Conservation (phyloP, 2,329 filamentous ascomycete species). For the Microascus cirrosus region DNA sequence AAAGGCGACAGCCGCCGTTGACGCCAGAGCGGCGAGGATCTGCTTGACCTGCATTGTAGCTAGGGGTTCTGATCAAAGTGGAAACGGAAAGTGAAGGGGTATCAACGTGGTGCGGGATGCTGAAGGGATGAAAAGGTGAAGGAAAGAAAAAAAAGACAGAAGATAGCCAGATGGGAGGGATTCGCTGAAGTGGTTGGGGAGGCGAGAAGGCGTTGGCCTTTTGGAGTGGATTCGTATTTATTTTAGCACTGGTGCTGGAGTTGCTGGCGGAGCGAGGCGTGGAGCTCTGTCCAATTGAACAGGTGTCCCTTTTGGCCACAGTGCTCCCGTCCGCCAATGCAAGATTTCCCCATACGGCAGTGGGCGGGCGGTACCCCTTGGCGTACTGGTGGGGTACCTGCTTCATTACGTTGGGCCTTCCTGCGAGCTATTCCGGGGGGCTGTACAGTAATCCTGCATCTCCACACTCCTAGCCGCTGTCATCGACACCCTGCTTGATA, state of each 20-base stretch:
- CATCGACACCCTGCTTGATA: neutral
- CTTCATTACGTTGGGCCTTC: neutral
- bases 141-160: neutral
- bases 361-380: neutral
- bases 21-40: slow-evolving; percentile 41
- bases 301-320: slow-evolving; percentile 26
- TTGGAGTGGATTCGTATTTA: slow-evolving; percentile 20
- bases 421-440: neutral
- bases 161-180: slow-evolving; percentile 4
- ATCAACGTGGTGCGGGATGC: neutral
- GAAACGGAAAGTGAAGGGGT: slow-evolving; percentile 4
- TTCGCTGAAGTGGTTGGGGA: slow-evolving; percentile 9
- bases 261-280: slow-evolving; percentile 9
- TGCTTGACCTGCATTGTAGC: slow-evolving; percentile 37
- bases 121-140: slow-evolving; percentile 5
- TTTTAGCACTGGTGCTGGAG: slow-evolving; percentile 9
- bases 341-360: slow-evolving; percentile 1
- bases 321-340: neutral
- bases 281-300: slow-evolving; percentile 22
- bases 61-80: slow-evolving; percentile 8
- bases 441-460: neutral
- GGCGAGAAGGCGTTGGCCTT: slow-evolving; percentile 11
- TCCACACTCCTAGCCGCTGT: neutral
- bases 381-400: neutral
- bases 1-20: slow-evolving; percentile 48